Evolutionary conservation across 306 rosid genomes (phyloP).

Genomic region (Pachyrhizus erosus): DNA sequence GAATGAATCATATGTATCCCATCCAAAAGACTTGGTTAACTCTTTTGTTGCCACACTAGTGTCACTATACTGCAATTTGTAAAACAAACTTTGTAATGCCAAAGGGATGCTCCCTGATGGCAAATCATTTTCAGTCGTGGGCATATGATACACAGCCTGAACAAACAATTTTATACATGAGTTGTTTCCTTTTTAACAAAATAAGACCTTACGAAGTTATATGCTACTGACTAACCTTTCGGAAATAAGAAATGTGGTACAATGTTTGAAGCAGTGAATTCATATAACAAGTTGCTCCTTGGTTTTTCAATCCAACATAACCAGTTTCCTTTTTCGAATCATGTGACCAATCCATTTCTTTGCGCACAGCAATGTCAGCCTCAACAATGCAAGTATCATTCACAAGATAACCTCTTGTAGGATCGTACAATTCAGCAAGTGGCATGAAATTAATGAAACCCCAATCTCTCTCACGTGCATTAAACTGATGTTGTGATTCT

Average conservation of each 20-base stretch:
- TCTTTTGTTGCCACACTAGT: slow-evolving; percentile 93
- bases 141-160: slow-evolving; percentile 98
- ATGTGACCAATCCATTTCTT: slow-evolving; percentile 80
- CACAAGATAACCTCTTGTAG: slow-evolving; percentile 77
- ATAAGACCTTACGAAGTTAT: background rate
- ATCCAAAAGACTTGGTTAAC: slow-evolving; percentile 93
- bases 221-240: slow-evolving; percentile 65
- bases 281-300: slow-evolving; percentile 99
- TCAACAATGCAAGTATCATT: slow-evolving; percentile 78
- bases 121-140: slow-evolving; percentile 94
- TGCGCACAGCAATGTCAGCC: slow-evolving; percentile 90
- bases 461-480: slow-evolving; percentile 93
- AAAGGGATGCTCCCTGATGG: slow-evolving; percentile 96
- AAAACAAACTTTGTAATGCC: slow-evolving; percentile 92
- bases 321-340: slow-evolving; percentile 98
- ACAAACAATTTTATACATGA: slow-evolving; percentile 40
- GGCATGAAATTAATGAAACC: slow-evolving; percentile 93
- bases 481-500: slow-evolving; percentile 92
- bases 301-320: slow-evolving; percentile 92
- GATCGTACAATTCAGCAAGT: slow-evolving; percentile 80
- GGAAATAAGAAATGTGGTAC: slow-evolving; percentile 90
- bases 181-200: slow-evolving; percentile 26
- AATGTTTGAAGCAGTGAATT: slow-evolving; percentile 94
- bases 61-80: slow-evolving; percentile 88
- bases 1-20: slow-evolving; percentile 95